Conservation (phyloP, 1,284 basidiomycete genomes). For the Meripilus lineatus region DNA sequence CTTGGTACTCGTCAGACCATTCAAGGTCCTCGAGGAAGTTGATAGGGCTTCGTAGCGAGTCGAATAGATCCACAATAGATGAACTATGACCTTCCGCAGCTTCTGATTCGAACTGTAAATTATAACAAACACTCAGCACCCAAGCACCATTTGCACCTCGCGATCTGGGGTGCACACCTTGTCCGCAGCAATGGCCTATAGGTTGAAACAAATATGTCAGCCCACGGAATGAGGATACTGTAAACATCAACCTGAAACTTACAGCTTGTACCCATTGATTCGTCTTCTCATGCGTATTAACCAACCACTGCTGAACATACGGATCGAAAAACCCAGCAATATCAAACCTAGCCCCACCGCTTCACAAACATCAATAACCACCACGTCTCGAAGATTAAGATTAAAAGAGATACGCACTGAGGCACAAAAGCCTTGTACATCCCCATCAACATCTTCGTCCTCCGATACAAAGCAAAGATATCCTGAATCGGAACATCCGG, state of each 20-base stretch:
- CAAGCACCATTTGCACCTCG: too few relatives aligned
- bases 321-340: constrained; percentile 79
- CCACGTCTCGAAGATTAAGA: not conserved
- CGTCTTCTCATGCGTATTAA: constrained; percentile 89
- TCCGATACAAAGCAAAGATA: constrained; percentile 81
- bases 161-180: constrained; percentile 61
- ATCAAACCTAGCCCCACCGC: constrained; percentile 60
- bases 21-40: constrained; percentile 85
- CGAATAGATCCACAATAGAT: constrained; percentile 95
- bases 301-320: constrained; percentile 87
- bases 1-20: constrained; percentile 89
- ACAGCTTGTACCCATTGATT: constrained; percentile 92
- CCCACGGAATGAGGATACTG: too few relatives aligned
- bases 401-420: constrained; percentile 43
- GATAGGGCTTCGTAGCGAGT: constrained; percentile 88
- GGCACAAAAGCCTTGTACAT: constrained; percentile 84
- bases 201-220: too few relatives aligned
- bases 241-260: constrained; percentile 27
- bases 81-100: constrained; percentile 85
- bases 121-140: not conserved
- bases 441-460: constrained; percentile 65
- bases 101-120: constrained; percentile 76
- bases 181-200: constrained; percentile 80
- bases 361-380: constrained; percentile 22
- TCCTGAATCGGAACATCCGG: constrained; percentile 84